Percentiles rank a stretch among this genome's conserved stretches.
Evolutionary conservation across 164 flowering plant species (phyloP).

Genomic region (Aristolochia californica): DNA sequence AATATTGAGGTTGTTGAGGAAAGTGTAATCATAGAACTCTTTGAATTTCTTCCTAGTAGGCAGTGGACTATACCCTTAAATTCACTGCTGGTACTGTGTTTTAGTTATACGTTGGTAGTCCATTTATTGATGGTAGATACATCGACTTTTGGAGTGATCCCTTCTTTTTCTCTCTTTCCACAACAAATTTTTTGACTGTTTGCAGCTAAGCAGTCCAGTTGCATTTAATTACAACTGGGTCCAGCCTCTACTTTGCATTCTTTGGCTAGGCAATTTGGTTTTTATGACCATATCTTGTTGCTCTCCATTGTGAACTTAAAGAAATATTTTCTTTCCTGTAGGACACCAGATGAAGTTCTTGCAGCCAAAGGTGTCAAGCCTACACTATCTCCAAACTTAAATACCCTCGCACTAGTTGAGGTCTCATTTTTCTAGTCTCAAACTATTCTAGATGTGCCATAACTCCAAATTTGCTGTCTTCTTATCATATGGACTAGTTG

Average conservation of each 20-base stretch:
- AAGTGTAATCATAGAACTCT: too few relatives aligned
- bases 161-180: too few relatives aligned
- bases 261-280: neutral
- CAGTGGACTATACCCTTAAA: too few relatives aligned
- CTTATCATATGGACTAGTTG: neutral
- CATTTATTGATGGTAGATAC: too few relatives aligned
- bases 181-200: too few relatives aligned
- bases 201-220: too few relatives aligned
- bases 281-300: neutral
- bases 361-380: constrained; percentile 98
- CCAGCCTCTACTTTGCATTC: neutral
- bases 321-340: constrained; percentile 9
- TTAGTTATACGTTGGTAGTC: too few relatives aligned
- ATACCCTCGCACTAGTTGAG: constrained; percentile 95
- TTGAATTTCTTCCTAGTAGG: too few relatives aligned
- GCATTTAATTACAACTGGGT: too few relatives aligned
- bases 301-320: neutral
- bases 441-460: neutral
- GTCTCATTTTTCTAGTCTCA: constrained; percentile 25
- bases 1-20: too few relatives aligned
- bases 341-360: constrained; percentile 94
- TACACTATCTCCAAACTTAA: constrained; percentile 84
- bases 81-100: too few relatives aligned
- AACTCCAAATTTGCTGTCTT: neutral
- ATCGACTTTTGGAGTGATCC: too few relatives aligned